A percentile compares a stretch with the other conserved stretches of the same genome.
These are phyloP conservation scores for Capronia coronata DNA, from an alignment of 2,329 filamentous ascomycete genomes.

Conservation along the genomic window DNA sequence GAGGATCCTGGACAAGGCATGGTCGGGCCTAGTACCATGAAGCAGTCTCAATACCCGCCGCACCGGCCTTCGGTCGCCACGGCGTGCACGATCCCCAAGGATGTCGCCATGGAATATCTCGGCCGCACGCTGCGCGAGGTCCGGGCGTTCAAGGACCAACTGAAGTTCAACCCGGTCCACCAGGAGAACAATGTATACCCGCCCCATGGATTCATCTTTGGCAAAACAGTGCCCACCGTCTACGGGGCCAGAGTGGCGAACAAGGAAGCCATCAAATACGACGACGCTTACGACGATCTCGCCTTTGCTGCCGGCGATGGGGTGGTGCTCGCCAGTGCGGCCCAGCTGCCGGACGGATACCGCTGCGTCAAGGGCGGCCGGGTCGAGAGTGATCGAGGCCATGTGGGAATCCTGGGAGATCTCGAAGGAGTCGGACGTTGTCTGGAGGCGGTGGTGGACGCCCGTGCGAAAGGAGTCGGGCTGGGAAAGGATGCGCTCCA, in stretches of 20 bases:
- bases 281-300: conserved; percentile 78
- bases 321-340: conserved; percentile 76
- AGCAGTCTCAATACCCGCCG: conserved; percentile 4
- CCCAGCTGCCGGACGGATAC: conserved; percentile 79
- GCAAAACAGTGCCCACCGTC: conserved; percentile 79
- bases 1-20: conserved; percentile 19
- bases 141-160: conserved; percentile 68
- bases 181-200: conserved; percentile 68
- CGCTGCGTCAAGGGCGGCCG: conserved; percentile 64
- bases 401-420: conserved; percentile 82
- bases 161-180: conserved; percentile 56
- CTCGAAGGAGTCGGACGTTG: conserved; percentile 71
- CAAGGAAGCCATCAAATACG: conserved; percentile 64
- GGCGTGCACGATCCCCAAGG: conserved; percentile 47
- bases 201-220: conserved; percentile 75
- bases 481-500: conserved; percentile 38
- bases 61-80: conserved; percentile 33
- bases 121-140: conserved; percentile 64
- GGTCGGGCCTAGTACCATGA: conserved; percentile 19
- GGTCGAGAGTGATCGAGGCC: conserved; percentile 74
- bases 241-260: conserved; percentile 70
- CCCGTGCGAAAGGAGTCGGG: conserved; percentile 66
- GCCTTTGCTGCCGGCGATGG: conserved; percentile 84
- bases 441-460: conserved; percentile 60
- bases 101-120: conserved; percentile 60